Evolutionary conservation across 768 basidiomycete species (phyloP).

Genomic region (Serendipita vermifera): DNA sequence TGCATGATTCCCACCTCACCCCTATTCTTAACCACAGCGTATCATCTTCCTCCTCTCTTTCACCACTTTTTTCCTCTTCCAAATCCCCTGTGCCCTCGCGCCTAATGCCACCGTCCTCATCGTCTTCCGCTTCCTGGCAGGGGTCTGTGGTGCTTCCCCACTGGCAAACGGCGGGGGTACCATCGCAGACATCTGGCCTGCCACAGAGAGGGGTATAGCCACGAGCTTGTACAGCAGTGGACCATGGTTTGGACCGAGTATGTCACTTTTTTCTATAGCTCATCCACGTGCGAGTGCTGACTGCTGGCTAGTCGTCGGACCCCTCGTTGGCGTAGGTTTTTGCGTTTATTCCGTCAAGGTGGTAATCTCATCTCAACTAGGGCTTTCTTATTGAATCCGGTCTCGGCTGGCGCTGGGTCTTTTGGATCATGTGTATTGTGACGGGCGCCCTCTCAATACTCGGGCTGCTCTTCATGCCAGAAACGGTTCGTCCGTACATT

Average conservation of each 20-base stretch:
- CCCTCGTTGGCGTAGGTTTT: conserved; percentile 55
- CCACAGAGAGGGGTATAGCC: conserved; percentile 47
- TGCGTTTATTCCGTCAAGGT: background rate
- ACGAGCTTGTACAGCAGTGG: conserved; percentile 44
- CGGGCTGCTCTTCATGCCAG: conserved; percentile 38
- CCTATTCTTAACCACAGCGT: conserved; percentile 27
- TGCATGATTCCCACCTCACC: background rate
- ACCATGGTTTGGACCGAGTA: conserved; percentile 32
- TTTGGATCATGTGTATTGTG: conserved; percentile 52
- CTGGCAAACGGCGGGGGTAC: conserved; percentile 27
- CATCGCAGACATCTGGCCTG: conserved; percentile 46
- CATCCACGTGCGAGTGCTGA: conserved; percentile 21
- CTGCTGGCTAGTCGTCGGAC: conserved; percentile 41
- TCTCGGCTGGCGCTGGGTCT: conserved; percentile 27
- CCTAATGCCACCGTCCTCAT: conserved; percentile 36
- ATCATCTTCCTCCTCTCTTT: conserved; percentile 42
- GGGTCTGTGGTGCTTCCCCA: conserved; percentile 47
- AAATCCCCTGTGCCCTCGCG: conserved; percentile 42
- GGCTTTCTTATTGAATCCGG: conserved; percentile 5
- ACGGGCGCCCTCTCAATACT: conserved; percentile 33
- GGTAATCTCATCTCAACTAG: conserved; percentile 6
- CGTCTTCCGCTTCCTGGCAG: conserved; percentile 41
- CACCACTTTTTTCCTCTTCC: conserved; percentile 38
- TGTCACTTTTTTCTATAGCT: background rate
- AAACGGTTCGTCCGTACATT: conserved; percentile 35